Evolutionary conservation across 768 basidiomycete species (phyloP).

Genomic region (Ramaria sp.): DNA sequence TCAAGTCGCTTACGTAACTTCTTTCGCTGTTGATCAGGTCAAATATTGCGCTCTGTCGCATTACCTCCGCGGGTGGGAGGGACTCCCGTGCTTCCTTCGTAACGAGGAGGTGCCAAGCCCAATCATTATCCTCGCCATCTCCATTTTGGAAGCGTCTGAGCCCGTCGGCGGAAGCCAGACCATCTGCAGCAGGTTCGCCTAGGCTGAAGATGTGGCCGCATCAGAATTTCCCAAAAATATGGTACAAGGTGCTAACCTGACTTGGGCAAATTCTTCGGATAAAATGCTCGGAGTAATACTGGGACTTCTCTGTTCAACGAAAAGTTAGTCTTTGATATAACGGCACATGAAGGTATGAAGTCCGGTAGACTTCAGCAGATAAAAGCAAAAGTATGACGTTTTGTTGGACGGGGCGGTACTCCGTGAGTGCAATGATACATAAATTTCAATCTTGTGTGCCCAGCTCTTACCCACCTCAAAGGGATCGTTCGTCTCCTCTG

Average conservation of each 20-base stretch:
- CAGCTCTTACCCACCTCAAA: background rate
- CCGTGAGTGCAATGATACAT: background rate
- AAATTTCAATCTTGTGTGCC: background rate
- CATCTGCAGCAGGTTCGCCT: constrained; percentile 30
- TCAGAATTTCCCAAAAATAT: background rate
- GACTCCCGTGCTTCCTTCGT: constrained; percentile 59
- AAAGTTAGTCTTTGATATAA: background rate
- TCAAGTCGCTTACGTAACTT: constrained; percentile 78
- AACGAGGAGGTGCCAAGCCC: constrained; percentile 78
- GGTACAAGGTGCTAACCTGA: constrained; percentile 7
- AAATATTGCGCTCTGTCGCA: constrained; percentile 78
- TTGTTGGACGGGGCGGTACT: too few species aligned
- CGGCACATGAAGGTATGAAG: too few species aligned
- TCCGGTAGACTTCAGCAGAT: background rate
- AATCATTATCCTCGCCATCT: constrained; percentile 51
- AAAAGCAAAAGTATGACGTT: background rate
- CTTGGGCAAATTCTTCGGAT: constrained; percentile 3
- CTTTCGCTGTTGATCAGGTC: constrained; percentile 86
- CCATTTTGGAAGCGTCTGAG: constrained; percentile 60
- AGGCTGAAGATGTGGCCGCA: constrained; percentile 13
- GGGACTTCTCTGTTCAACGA: constrained; percentile 2
- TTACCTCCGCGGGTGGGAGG: constrained; percentile 67
- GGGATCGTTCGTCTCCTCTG: background rate
- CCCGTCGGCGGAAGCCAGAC: constrained; percentile 16
- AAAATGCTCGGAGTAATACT: background rate